A percentile compares a stretch with the other conserved stretches of the same genome.
phyloP scores from a whole-genome alignment of 805 yeast species.

The Blastobotrys muscicola region DNA sequence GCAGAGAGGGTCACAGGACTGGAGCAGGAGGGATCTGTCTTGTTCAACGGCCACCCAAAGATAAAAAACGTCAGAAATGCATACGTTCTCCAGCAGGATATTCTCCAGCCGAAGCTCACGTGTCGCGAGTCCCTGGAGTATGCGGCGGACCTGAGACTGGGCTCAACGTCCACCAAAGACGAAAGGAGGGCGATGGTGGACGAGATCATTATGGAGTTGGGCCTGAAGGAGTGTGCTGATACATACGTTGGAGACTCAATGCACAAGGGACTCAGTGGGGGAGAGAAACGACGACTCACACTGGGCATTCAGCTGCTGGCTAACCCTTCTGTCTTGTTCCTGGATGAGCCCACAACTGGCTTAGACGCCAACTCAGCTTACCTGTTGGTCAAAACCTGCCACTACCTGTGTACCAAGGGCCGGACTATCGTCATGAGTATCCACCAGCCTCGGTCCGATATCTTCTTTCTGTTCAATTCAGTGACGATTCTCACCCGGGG shows the following conservation, averaged over 20 bases:
- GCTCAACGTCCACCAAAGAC: slow-evolving; percentile 33
- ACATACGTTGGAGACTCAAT: slow-evolving; percentile 46
- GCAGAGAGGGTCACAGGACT: slow-evolving; percentile 19
- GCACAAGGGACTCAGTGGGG: slow-evolving; percentile 66
- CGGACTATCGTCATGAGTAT: slow-evolving; percentile 67
- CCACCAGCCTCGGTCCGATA: slow-evolving; percentile 80
- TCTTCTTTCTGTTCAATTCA: slow-evolving; percentile 56
- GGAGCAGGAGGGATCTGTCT: slow-evolving; percentile 19
- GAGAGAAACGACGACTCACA: slow-evolving; percentile 70
- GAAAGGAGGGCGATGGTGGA: slow-evolving; percentile 45
- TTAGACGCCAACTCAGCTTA: slow-evolving; percentile 71
- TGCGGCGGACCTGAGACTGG: slow-evolving; percentile 64
- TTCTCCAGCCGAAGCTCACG: slow-evolving; percentile 60
- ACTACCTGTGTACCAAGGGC: slow-evolving; percentile 47
- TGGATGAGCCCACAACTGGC: slow-evolving; percentile 88
- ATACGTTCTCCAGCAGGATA: slow-evolving; percentile 70
- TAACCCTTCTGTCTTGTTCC: slow-evolving; percentile 64
- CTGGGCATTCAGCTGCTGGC: slow-evolving; percentile 70
- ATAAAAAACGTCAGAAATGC: slow-evolving; percentile 36
- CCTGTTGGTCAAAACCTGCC: slow-evolving; percentile 50
- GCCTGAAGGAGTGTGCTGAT: slow-evolving; percentile 53
- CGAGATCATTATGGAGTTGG: slow-evolving; percentile 53
- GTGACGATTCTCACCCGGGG: slow-evolving; percentile 61
- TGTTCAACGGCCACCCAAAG: slow-evolving; percentile 21
- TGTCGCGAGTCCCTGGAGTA: slow-evolving; percentile 59